A percentile compares a stretch with the other conserved stretches of the same genome.
Evolutionary conservation across 1,284 basidiomycete species (phyloP).

Genomic region (Coniferiporia sulphurascens): DNA sequence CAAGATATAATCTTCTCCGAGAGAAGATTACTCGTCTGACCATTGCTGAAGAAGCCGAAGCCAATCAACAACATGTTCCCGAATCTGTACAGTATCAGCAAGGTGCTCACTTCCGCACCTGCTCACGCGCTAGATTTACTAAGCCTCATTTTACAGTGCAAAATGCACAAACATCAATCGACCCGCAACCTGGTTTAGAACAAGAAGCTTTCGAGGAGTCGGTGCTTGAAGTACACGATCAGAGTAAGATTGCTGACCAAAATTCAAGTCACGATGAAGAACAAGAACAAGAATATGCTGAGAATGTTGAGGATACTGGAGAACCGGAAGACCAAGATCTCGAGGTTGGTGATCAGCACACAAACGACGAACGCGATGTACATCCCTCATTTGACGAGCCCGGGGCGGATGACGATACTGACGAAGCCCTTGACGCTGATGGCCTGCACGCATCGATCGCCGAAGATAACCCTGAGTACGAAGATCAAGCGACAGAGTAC

Average conservation of each 20-base stretch:
- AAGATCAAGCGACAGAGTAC: slow-evolving; percentile 23
- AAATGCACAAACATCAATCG: slow-evolving; percentile 1
- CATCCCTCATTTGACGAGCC: slow-evolving; percentile 13
- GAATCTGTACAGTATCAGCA: slow-evolving; percentile 7
- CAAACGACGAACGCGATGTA: slow-evolving; percentile 14
- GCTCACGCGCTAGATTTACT: background rate
- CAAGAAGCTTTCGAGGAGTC: background rate
- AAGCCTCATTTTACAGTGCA: background rate
- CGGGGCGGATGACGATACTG: slow-evolving; percentile 13
- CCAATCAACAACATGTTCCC: slow-evolving; percentile 22
- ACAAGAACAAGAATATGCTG: slow-evolving; percentile 15
- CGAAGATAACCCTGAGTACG: slow-evolving; percentile 24
- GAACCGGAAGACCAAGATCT: background rate
- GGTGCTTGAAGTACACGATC: background rate
- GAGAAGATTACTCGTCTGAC: slow-evolving; percentile 48
- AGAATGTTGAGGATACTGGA: slow-evolving; percentile 14
- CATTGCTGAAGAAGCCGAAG: slow-evolving; percentile 25
- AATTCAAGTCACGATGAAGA: background rate
- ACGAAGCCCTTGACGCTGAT: slow-evolving; percentile 28
- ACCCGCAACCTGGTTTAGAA: background rate
- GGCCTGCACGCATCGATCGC: slow-evolving; percentile 24
- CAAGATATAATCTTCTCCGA: slow-evolving; percentile 59
- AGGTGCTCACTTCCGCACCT: slow-evolving; percentile 19
- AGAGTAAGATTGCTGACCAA: background rate
- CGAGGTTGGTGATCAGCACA: slow-evolving; percentile 19